Base-by-base conservation (phyloP, 1,284 basidiomycete species). In the Anthracocystis panici-leucophaei region DNA sequence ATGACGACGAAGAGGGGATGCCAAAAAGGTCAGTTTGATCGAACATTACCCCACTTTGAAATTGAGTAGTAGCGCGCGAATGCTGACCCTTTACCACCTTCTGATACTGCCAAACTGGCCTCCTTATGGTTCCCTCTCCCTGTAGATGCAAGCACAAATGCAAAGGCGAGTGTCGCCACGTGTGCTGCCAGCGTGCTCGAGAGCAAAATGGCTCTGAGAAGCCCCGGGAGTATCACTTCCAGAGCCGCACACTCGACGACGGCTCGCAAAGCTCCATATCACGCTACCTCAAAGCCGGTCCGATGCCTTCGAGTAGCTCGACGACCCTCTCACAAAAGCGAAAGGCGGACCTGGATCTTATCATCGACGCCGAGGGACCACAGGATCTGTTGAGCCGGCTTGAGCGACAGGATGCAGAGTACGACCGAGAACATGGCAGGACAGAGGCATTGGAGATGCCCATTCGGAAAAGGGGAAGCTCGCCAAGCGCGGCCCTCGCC, bases 131-230 rank as follows among this genome's bases (percentile, higher is more conserved):
- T n/a, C 16, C 18, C 33, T 42, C 40, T 20, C 31, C 8, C 14
- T 3, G 14, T 57, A 76, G 68, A 23, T 79, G 77, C 57, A 65
- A 71, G 55, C 77, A 79, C 57, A 69, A 55, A 23, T 79, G 77
- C 78, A 84, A 83, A 49, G 60, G 48, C 12, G 57, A 42, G 2
- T 86, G 85, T 65, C 68, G 82, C 27, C 85, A 86, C 48, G 63
- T 77, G 25, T 86, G 85, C 76, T 84, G 64, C 45, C 67, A 65
- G 35, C 71, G 70, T 8, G 52, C 55, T 6, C 54, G 63, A 44
- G 68, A 71, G 27, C 40, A 50, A 18, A 45, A 55, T 16, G 35
- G 21, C 1, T 33, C 51, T 12, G 59, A 33, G 14, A 57, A 35
- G 58, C 46, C 53, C 10, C 33, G 51, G 11, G 27, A 61, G 23